Conservation (phyloP, 306 rosid species). For the Mimosa pudica region DNA sequence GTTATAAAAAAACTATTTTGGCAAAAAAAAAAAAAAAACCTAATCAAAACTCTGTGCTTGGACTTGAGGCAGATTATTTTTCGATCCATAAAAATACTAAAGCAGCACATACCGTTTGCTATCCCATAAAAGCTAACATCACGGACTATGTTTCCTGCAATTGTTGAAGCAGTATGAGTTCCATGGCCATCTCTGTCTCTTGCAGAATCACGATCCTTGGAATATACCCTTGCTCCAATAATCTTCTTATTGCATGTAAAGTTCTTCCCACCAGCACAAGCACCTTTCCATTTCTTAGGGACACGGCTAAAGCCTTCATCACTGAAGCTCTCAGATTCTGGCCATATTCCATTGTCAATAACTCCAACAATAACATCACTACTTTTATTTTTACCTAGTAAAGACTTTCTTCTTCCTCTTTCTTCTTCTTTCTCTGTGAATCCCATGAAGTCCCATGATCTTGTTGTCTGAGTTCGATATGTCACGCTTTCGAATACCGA, state of each 20-base stretch:
- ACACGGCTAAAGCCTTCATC: not conserved
- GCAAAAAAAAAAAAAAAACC: no score
- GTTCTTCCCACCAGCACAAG: constrained; percentile 2
- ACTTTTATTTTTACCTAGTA: not conserved
- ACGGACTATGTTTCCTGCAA: not conserved
- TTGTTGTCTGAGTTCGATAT: not conserved
- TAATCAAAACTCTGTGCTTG: no score
- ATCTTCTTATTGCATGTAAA: not conserved
- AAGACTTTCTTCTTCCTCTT: not conserved
- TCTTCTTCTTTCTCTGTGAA: not conserved
- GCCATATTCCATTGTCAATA: constrained; percentile 4
- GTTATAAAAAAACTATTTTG: no score
- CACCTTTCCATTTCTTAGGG: constrained; percentile 1
- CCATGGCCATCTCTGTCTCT: not conserved
- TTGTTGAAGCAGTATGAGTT: not conserved
- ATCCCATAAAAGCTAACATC: not conserved
- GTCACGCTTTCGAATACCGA: not conserved
- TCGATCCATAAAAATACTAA: no score
- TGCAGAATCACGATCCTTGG: not conserved
- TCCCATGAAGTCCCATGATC: constrained; percentile 14
- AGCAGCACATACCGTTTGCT: not conserved
- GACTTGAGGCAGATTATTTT: no score
- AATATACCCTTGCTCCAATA: not conserved
- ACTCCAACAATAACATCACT: not conserved
- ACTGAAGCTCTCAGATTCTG: not conserved